Percentiles rank a stretch among this genome's conserved stretches.
Conservation (phyloP, 352 stramenopile genomes). For the Pythium aquatile region DNA sequence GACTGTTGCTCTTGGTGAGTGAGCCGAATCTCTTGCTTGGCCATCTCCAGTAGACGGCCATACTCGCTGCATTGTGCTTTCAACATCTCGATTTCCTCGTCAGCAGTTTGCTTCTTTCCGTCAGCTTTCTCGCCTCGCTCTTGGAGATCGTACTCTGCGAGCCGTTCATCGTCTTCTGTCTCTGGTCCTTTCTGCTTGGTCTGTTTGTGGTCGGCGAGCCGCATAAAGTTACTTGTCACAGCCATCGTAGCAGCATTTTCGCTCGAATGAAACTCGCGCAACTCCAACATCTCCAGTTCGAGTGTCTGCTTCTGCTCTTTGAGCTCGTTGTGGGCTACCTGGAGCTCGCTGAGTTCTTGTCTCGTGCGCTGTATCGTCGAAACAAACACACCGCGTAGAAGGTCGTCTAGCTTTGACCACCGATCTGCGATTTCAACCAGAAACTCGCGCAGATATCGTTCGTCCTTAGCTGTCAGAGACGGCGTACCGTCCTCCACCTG, state of each 20-base stretch:
- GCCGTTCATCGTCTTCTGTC: constrained; percentile 15
- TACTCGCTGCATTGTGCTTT: constrained; percentile 53
- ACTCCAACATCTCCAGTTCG: constrained; percentile 20
- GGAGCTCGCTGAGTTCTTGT: constrained; percentile 12
- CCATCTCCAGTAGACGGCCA: constrained; percentile 58
- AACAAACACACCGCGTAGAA: constrained; percentile 7
- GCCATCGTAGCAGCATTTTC: constrained; percentile 13
- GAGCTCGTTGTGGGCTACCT: background rate
- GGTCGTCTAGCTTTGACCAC: constrained; percentile 13
- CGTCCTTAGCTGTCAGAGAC: constrained; percentile 23
- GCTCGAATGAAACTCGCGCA: constrained; percentile 24
- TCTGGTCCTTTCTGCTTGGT: constrained; percentile 8
- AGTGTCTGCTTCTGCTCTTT: constrained; percentile 14
- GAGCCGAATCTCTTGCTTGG: constrained; percentile 68
- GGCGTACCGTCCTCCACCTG: constrained; percentile 2
- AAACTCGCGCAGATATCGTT: constrained; percentile 23
- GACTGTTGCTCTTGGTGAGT: constrained; percentile 56
- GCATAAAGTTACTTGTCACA: constrained; percentile 28
- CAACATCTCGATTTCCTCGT: constrained; percentile 28
- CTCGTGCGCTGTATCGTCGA: constrained; percentile 1
- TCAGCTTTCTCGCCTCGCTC: constrained; percentile 1
- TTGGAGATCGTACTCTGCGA: constrained; percentile 16
- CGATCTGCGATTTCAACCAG: constrained; percentile 25
- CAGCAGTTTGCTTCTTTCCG: constrained; percentile 9
- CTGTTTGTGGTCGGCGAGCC: constrained; percentile 13